Percentiles rank a stretch among this genome's conserved stretches.
phyloP scores from a whole-genome alignment of 2,329 filamentous ascomycete species.

The Cordyceps militaris region DNA sequence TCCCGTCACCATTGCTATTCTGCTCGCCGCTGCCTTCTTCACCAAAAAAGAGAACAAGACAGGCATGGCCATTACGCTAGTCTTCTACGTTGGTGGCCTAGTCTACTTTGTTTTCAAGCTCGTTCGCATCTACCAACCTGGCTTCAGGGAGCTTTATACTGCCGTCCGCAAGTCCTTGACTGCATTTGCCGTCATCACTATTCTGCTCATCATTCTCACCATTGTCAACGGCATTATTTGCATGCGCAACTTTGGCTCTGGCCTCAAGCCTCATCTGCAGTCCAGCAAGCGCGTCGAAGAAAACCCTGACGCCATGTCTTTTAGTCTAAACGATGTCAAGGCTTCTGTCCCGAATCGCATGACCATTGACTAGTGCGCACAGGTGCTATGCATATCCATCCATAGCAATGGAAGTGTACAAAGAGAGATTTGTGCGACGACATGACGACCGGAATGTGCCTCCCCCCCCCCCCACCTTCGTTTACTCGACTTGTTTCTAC shows the following conservation, averaged over 20 bases:
- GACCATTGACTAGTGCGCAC: constrained; percentile 48
- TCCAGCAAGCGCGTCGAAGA: constrained; percentile 40
- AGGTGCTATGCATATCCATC: background rate
- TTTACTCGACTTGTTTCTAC: background rate
- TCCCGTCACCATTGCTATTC: constrained; percentile 81
- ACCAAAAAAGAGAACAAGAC: constrained; percentile 73
- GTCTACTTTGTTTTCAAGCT: constrained; percentile 98
- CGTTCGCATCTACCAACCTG: constrained; percentile 79
- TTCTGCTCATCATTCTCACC: constrained; percentile 79
- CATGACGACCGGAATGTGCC: constrained; percentile 11
- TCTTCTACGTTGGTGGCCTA: constrained; percentile 81
- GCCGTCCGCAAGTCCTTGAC: constrained; percentile 82
- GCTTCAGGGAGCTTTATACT: constrained; percentile 54
- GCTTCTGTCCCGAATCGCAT: constrained; percentile 47
- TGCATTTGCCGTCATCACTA: constrained; percentile 88
- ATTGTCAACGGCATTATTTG: constrained; percentile 83
- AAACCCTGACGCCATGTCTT: constrained; percentile 50
- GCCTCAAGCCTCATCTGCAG: constrained; percentile 79
- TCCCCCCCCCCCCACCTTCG: background rate
- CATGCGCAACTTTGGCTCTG: constrained; percentile 83
- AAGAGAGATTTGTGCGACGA: constrained; percentile 10
- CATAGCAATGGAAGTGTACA: constrained; percentile 7
- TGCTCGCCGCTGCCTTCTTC: constrained; percentile 77
- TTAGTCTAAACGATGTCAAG: constrained; percentile 51
- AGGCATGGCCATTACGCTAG: constrained; percentile 72